Evolutionary conservation across 164 flowering plant genomes (phyloP).

Genomic region (Platanus orientalis): DNA sequence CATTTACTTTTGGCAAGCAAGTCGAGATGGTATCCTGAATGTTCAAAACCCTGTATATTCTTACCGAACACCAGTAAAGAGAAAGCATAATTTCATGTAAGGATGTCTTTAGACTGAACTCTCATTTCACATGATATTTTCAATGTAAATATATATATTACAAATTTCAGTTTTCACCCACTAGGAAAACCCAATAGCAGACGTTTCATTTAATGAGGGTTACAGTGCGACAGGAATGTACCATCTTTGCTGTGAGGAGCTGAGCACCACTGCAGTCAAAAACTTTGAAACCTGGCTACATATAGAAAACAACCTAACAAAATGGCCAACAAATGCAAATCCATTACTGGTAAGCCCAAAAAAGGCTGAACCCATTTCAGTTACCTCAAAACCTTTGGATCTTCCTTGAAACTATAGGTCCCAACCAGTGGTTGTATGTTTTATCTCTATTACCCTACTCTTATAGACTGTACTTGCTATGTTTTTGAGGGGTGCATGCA

Average conservation of each 20-base stretch:
- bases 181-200: constrained; percentile 31
- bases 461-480: not conserved
- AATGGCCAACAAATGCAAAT: constrained; percentile 11
- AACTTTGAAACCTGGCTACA: constrained; percentile 28
- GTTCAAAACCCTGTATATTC: no score
- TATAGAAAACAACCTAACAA: constrained; percentile 21
- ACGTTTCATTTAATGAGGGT: constrained; percentile 36
- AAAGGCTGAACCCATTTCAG: not conserved
- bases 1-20: no score
- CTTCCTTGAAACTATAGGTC: constrained; percentile 9
- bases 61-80: no score
- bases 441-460: not conserved
- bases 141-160: no score
- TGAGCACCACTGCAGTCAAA: constrained; percentile 20
- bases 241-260: constrained; percentile 20
- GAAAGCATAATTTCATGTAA: no score
- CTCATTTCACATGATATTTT: no score
- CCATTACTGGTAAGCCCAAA: constrained; percentile 7
- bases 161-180: constrained; percentile 1
- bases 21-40: no score
- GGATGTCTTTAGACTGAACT: no score
- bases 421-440: no score
- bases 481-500: not conserved
- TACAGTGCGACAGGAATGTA: constrained; percentile 35
- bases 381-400: not conserved